Evolutionary conservation across 192 early-diverging fungal species (phyloP), one percentile per base, ranked within the genome.

Genomic region (Coemansia sp.): DNA sequence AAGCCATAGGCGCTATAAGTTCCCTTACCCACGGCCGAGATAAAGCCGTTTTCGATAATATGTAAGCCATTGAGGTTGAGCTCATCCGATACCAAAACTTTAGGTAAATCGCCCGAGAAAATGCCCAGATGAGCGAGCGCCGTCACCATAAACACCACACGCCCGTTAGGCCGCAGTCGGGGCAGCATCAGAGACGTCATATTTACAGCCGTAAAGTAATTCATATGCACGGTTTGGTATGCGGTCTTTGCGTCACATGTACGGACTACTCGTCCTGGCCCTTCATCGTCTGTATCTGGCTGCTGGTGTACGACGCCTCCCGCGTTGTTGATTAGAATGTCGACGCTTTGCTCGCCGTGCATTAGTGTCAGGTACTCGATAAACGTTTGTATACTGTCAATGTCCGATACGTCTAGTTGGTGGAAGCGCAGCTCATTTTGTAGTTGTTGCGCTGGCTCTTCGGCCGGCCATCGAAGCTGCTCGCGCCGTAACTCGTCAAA

Each of bases 81-180:
- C 13, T 73, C 74, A 13, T 76, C 74, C 6, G 74, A 76, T 3
- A 68, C 71, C 58, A 82, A 68, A 15, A 82, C 79, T 2, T 72
- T 72, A 2, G 79, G 70, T 41, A 82, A 52, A 24, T 82, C 79
- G 58, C 79, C 79, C 39, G 74, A 82, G 41, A 82, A 82, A 8
- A 82, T 82, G 20, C 79, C 79, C 70, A 82, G 55, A 43, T 82
- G 79, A 12, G 74, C 79, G 67, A 82, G 52, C 18, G 79, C 79
- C 35, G 79, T 73, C 15, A 70, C 79, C 68, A 82, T 64, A 53
- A 82, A 82, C 49, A 76, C 59, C 2, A 82, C 61, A 2, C 79
- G 70, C 2, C 74, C 74, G 37, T 35, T 39, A 4, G 18, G 38
- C 4, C 79, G 63, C 79, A 82, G 66, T 10, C 69, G 67, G 16